Evolutionary conservation across 495 filamentous ascomycete genomes (phyloP).

Genomic region (Neurospora sp.): DNA sequence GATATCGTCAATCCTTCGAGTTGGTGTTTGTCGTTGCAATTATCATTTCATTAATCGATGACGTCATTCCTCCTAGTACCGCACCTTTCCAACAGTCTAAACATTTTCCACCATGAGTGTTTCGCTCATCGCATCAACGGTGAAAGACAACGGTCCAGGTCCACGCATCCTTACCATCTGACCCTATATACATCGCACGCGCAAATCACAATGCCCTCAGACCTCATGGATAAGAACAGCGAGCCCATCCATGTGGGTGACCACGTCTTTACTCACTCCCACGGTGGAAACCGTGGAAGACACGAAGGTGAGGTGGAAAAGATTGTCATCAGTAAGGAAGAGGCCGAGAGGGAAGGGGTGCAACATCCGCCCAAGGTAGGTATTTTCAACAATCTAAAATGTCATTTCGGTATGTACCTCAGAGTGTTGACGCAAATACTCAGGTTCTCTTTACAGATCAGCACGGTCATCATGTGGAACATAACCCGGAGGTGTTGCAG

Average conservation of each 20-base stretch:
- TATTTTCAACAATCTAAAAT: neutral
- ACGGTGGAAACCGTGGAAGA: conserved; percentile 27
- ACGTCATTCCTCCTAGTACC: neutral
- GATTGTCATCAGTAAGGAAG: conserved; percentile 22
- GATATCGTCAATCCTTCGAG: neutral
- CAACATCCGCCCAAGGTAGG: conserved; percentile 35
- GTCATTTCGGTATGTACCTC: too few relatives aligned
- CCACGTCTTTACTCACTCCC: conserved; percentile 22
- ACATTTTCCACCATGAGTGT: neutral
- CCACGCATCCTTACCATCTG: neutral
- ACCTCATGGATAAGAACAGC: conserved; percentile 23
- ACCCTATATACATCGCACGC: neutral
- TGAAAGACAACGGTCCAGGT: neutral
- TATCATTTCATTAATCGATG: neutral
- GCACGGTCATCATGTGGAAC: conserved; percentile 27
- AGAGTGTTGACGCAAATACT: too few relatives aligned
- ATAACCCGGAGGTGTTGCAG: conserved; percentile 25
- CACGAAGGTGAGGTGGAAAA: conserved; percentile 29
- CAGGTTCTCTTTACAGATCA: conserved; percentile 26
- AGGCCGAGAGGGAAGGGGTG: conserved; percentile 26
- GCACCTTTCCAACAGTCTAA: neutral
- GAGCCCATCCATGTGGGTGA: conserved; percentile 28
- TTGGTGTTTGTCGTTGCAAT: neutral
- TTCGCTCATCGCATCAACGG: neutral
- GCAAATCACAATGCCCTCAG: conserved; percentile 9